These are phyloP conservation scores for Apiospora hydei DNA, from an alignment of 2,329 filamentous ascomycete genomes.

Conservation along the genomic window DNA sequence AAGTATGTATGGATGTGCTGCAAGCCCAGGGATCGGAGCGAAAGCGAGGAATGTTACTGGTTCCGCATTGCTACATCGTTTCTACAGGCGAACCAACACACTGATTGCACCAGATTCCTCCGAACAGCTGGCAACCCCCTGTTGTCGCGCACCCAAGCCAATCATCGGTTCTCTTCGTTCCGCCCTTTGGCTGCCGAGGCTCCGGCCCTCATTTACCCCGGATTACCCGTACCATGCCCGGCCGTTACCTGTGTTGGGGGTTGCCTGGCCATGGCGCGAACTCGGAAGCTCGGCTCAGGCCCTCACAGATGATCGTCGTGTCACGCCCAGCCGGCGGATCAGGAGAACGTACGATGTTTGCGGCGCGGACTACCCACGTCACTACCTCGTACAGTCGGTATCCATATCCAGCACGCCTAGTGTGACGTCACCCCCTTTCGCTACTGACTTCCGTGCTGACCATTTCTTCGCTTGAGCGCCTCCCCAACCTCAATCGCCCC, in stretches of 20 bases:
- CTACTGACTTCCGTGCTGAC: neutral
- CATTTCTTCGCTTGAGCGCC: neutral
- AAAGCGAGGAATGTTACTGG: no score
- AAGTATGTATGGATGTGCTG: no score
- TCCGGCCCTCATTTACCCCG: neutral
- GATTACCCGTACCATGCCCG: neutral
- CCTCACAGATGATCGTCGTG: neutral
- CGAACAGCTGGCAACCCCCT: neutral
- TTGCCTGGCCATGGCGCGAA: neutral
- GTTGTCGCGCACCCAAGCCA: neutral
- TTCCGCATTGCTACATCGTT: no score
- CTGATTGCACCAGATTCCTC: no score
- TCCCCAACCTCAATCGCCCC: neutral
- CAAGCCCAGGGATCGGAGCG: no score
- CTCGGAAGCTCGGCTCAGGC: neutral
- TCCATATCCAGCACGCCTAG: neutral
- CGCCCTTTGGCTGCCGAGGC: neutral
- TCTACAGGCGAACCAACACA: no score
- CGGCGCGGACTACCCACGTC: neutral
- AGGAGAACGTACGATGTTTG: conserved; percentile 1
- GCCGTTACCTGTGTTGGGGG: neutral
- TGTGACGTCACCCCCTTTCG: neutral
- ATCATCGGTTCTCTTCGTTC: neutral
- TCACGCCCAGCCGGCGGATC: neutral
- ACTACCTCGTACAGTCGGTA: neutral